A percentile compares a stretch with the other conserved stretches of the same genome.
Conservation (phyloP, 257 asterid species). For the Ehretia macrophylla region DNA sequence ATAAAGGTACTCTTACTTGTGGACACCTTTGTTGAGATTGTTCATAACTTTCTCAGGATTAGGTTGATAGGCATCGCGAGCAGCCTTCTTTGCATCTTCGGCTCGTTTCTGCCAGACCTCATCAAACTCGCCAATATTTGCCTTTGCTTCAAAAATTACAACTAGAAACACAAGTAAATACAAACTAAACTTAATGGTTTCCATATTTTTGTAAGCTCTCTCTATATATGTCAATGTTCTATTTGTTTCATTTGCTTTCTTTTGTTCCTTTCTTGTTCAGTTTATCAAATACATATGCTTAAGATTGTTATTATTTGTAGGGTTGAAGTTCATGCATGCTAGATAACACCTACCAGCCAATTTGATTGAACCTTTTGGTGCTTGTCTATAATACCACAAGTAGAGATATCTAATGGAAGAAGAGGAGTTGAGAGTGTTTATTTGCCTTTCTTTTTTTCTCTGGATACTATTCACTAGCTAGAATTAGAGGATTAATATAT, state of each 20-base stretch:
- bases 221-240: background rate
- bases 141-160: conserved; percentile 8
- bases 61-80: conserved; percentile 17
- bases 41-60: conserved; percentile 12
- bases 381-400: too few relatives aligned
- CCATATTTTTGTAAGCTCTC: conserved; percentile 4
- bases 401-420: too few relatives aligned
- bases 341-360: too few relatives aligned
- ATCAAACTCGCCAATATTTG: conserved; percentile 12
- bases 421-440: too few relatives aligned
- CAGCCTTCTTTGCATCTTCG: conserved; percentile 11
- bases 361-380: too few relatives aligned
- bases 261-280: too few relatives aligned
- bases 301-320: too few relatives aligned
- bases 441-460: too few relatives aligned
- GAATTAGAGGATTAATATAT: too few relatives aligned
- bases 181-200: background rate
- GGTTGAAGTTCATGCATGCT: too few relatives aligned
- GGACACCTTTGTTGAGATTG: conserved; percentile 17
- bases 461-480: too few relatives aligned
- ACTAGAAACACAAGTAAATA: conserved; percentile 10
- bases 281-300: too few relatives aligned
- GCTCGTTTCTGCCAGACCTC: conserved; percentile 26
- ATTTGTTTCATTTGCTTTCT: background rate
- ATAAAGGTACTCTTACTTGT: conserved; percentile 9